These are phyloP conservation scores for Nymphaea colorata DNA, from an alignment of 164 flowering plant genomes.

Conservation along the genomic window DNA sequence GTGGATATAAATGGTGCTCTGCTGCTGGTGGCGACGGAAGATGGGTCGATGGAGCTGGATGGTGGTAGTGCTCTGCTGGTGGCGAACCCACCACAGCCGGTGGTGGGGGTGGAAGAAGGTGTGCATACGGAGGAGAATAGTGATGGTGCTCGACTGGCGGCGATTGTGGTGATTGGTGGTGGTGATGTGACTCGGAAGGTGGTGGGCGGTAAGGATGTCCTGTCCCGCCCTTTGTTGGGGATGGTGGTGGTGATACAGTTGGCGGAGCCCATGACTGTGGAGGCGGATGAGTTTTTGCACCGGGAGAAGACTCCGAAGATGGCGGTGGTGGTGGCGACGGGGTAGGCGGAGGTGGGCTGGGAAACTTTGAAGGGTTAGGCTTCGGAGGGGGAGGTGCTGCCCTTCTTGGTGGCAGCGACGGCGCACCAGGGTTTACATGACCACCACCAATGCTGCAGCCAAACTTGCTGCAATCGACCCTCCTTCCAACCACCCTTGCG, in stretches of 20 bases:
- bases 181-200: background rate
- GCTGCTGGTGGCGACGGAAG: conserved; percentile 6
- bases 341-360: background rate
- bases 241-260: background rate
- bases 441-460: conserved; percentile 16
- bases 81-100: conserved; percentile 3
- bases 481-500: conserved; percentile 13
- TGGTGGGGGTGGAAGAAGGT: conserved; percentile 2
- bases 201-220: background rate
- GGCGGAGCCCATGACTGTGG: conserved; percentile 1
- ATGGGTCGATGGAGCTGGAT: conserved; percentile 7
- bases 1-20: background rate
- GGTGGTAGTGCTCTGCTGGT: background rate
- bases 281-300: background rate
- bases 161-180: background rate
- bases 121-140: background rate
- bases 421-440: background rate
- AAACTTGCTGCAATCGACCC: conserved; percentile 28
- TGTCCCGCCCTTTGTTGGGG: background rate
- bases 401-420: background rate
- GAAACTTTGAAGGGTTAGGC: background rate
- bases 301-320: background rate
- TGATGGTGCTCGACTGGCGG: background rate
- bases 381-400: background rate
- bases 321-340: conserved; percentile 5